Conservation (phyloP, 208 protist species). For the Acanthamoeba polyphaga region DNA sequence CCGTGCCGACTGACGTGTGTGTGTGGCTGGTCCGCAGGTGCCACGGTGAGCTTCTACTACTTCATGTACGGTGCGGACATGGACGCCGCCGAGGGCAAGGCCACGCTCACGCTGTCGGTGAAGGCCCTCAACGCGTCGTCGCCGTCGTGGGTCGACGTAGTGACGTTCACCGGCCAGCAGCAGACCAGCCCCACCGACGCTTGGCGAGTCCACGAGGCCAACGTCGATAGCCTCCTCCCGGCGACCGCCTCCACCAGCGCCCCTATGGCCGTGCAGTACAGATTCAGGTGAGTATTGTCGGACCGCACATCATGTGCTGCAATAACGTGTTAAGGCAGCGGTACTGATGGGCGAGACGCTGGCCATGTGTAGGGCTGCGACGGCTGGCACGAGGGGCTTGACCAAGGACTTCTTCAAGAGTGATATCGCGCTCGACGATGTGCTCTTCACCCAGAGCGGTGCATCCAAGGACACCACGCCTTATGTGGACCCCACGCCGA, state of each 20-base stretch:
- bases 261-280: slow-evolving; percentile 24
- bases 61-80: slow-evolving; percentile 59
- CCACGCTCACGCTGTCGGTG: background rate
- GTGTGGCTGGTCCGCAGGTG: background rate
- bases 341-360: too few relatives aligned
- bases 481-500: slow-evolving; percentile 26
- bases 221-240: slow-evolving; percentile 26
- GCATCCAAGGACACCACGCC: background rate
- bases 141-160: slow-evolving; percentile 22
- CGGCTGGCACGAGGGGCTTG: background rate
- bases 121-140: slow-evolving; percentile 10
- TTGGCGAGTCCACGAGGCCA: background rate
- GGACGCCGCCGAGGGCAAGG: slow-evolving; percentile 14
- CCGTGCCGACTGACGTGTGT: background rate
- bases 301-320: background rate
- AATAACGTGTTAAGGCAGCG: too few relatives aligned
- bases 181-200: background rate
- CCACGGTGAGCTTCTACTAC: slow-evolving; percentile 62
- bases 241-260: background rate
- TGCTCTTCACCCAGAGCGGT: slow-evolving; percentile 27
- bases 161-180: slow-evolving; percentile 2
- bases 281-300: background rate
- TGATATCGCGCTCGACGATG: slow-evolving; percentile 55
- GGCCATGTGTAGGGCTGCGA: background rate
- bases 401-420: slow-evolving; percentile 13